Conservation (phyloP, 768 basidiomycete species). For the Floccularia luteovirens region DNA sequence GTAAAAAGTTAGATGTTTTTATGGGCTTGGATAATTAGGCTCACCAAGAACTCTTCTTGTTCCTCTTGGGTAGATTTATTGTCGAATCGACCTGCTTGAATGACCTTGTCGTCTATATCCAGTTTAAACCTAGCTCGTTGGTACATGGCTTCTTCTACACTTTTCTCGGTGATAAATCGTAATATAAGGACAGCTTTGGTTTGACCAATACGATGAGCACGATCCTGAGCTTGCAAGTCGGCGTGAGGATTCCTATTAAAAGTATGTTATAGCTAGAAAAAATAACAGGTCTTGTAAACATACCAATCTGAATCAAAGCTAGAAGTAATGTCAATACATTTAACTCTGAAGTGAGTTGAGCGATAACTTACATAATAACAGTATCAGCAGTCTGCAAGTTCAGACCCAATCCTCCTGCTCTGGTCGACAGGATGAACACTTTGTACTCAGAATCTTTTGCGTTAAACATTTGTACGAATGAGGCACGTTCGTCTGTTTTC, state of each 20-base stretch:
- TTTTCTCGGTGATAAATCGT: slow-evolving; percentile 95
- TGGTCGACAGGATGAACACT: slow-evolving; percentile 90
- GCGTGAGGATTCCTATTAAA: slow-evolving; percentile 87
- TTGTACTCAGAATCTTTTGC: slow-evolving; percentile 81
- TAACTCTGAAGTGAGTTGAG: background rate
- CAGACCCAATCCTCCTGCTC: slow-evolving; percentile 89
- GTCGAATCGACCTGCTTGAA: slow-evolving; percentile 98
- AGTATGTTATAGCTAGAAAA: slow-evolving; percentile 9
- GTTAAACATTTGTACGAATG: slow-evolving; percentile 82
- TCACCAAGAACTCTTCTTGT: slow-evolving; percentile 88
- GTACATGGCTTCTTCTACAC: slow-evolving; percentile 97
- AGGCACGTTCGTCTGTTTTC: slow-evolving; percentile 91
- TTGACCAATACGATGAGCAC: slow-evolving; percentile 99
- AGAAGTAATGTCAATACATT: slow-evolving; percentile 8
- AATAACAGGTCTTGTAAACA: slow-evolving; percentile 4
- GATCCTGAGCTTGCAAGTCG: slow-evolving; percentile 98
- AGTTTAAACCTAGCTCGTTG: slow-evolving; percentile 93
- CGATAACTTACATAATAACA: slow-evolving; percentile 74
- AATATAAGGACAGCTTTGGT: slow-evolving; percentile 96
- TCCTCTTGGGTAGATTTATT: slow-evolving; percentile 98
- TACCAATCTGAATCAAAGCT: slow-evolving; percentile 79
- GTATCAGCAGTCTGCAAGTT: slow-evolving; percentile 97
- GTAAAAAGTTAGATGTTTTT: slow-evolving; percentile 1
- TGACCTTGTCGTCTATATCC: slow-evolving; percentile 98
- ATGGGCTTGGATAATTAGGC: slow-evolving; percentile 18